Base-by-base conservation (phyloP, 2,329 filamentous ascomycete species). In the Fusarium solani-melongenae region DNA sequence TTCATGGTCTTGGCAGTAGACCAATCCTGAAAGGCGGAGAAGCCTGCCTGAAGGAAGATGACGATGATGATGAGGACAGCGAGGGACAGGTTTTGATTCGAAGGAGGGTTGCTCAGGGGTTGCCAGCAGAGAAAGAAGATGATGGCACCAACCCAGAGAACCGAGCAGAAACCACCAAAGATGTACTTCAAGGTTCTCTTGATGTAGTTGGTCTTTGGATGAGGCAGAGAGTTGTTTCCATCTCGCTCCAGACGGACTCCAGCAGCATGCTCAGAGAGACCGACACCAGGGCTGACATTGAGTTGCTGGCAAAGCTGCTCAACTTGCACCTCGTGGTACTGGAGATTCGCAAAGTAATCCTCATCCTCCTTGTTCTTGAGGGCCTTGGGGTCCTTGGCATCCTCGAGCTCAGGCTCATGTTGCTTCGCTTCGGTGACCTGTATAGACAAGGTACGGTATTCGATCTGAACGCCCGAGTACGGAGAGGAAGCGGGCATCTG, bases 61-160 rank as follows among this genome's bases (percentile, higher is more conserved):
- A 87, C 85, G 51, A 87, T 83, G 72, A 87, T 74, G 38, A 87
- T 81, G 1, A 87, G 80, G 56, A 87, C 82, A 6, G 85, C 84
- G 9, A 87, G 81, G 15, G 84, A 84, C 2, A 87, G 81, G 71
- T 86, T 87, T 29, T 83, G 82, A 2, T 77, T 63, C 3, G 83
- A 83, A 0, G 85, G 85, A 0, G 85, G 85, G 46, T 83, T 76
- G 71, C 84, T 84, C 55, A 87, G 78, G n/a, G 85, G 85, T 20
- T 77, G 71, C 85, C 85, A 87, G 76, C 84, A 86, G 69, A 87
- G 74, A 72, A 86, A 86, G 80, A 86, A 86, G 75, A 86, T 80
- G 70, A 86, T 80, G 57, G 84, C 84, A 20, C 84, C 85, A 38
- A 86, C 74, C 84, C 84, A 86, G 14, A 86, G 80, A 24, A 86